Evolutionary conservation across 768 basidiomycete species (phyloP).

Genomic region (Coprinellus aureogranulatus): DNA sequence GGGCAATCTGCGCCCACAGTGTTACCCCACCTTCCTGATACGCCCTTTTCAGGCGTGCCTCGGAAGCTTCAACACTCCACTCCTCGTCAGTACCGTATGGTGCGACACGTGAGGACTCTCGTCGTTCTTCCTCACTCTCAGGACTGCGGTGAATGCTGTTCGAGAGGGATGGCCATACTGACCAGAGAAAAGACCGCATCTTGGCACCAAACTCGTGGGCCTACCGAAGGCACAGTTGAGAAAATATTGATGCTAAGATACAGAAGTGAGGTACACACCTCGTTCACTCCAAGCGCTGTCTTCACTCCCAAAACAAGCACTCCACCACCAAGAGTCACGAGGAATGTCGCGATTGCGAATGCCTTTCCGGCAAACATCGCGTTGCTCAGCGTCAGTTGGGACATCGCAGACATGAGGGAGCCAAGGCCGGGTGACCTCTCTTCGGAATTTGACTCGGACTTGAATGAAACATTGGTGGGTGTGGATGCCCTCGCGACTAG

Average conservation of each 20-base stretch:
- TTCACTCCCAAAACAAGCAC: slow-evolving; percentile 49
- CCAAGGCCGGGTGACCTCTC: slow-evolving; percentile 26
- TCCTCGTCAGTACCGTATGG: slow-evolving; percentile 26
- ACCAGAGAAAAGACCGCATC: slow-evolving; percentile 51
- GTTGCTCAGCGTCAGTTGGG: slow-evolving; percentile 42
- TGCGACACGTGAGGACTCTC: slow-evolving; percentile 10
- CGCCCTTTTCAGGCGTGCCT: slow-evolving; percentile 51
- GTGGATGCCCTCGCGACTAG: slow-evolving; percentile 10
- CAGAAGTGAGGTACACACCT: slow-evolving; percentile 40
- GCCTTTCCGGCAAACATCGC: slow-evolving; percentile 60
- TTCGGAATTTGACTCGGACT: slow-evolving; percentile 22
- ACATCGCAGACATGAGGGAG: slow-evolving; percentile 36
- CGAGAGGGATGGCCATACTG: slow-evolving; percentile 47
- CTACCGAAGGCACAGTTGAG: slow-evolving; percentile 25
- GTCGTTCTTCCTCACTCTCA: slow-evolving; percentile 29
- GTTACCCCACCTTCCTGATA: slow-evolving; percentile 59
- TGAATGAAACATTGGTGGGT: slow-evolving; percentile 10
- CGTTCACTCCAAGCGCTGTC: slow-evolving; percentile 48
- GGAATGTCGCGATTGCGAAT: slow-evolving; percentile 59
- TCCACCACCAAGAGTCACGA: slow-evolving; percentile 50
- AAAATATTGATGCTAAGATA: neutral
- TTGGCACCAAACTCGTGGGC: slow-evolving; percentile 56
- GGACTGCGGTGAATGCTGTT: slow-evolving; percentile 49
- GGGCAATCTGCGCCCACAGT: slow-evolving; percentile 52
- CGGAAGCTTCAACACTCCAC: slow-evolving; percentile 55